Evolutionary conservation across 179 eudicot species (phyloP).

Genomic region (Corrigiola litoralis): DNA sequence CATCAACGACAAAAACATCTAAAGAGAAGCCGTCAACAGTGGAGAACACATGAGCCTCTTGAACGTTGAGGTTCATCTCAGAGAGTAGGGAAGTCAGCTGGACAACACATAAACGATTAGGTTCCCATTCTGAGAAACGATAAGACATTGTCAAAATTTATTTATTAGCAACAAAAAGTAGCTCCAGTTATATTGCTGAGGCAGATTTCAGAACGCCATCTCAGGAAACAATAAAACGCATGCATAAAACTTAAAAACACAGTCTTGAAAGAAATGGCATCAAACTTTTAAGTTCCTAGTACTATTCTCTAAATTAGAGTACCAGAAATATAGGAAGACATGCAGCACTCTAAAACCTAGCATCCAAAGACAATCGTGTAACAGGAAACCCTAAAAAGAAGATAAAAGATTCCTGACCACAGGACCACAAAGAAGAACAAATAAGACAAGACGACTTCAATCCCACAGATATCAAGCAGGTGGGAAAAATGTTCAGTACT

Average conservation of each 20-base stretch:
- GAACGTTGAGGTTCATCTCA: slow-evolving; percentile 78
- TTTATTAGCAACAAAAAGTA: too few relatives aligned
- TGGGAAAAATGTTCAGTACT: too few relatives aligned
- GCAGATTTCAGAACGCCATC: not conserved
- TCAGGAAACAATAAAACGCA: not conserved
- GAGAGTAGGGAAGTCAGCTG: slow-evolving; percentile 86
- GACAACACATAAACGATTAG: slow-evolving; percentile 17
- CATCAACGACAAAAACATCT: slow-evolving; percentile 89
- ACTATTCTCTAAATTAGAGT: too few relatives aligned
- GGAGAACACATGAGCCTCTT: slow-evolving; percentile 96
- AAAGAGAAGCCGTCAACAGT: slow-evolving; percentile 83
- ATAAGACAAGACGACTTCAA: not conserved
- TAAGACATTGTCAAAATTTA: too few relatives aligned
- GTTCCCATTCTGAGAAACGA: too few relatives aligned
- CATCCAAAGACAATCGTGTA: not conserved
- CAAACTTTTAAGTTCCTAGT: too few relatives aligned
- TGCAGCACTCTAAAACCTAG: not conserved
- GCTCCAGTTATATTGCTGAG: not conserved
- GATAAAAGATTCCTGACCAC: not conserved
- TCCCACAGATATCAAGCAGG: too few relatives aligned
- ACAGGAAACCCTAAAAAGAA: not conserved
- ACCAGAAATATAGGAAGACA: too few relatives aligned
- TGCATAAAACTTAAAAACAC: not conserved
- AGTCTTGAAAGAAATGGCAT: too few relatives aligned
- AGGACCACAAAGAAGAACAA: not conserved